phyloP scores from a whole-genome alignment of 192 early-diverging fungal genomes.

The Spizellomyces punctatus region DNA sequence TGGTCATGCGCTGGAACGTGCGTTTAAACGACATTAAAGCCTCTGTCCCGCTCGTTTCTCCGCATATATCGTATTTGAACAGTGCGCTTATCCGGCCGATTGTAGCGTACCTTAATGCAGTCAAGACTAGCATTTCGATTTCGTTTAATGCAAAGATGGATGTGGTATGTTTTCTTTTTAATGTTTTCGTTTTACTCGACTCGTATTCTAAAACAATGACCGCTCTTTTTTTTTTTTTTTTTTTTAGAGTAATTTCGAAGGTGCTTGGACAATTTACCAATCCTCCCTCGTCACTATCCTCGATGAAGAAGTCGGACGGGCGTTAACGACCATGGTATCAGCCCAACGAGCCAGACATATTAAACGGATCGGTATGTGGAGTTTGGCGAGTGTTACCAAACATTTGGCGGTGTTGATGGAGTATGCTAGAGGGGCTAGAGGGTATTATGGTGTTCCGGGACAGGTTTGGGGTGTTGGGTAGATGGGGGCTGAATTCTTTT shows the following conservation, averaged over 20 bases:
- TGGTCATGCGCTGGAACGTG: slow-evolving; percentile 78
- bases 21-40: slow-evolving; percentile 91
- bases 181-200: too few species aligned
- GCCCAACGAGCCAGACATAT: slow-evolving; percentile 84
- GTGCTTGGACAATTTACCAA: slow-evolving; percentile 89
- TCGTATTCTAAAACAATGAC: too few species aligned
- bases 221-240: too few species aligned
- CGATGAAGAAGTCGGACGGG: slow-evolving; percentile 80
- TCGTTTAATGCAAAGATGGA: slow-evolving; percentile 77
- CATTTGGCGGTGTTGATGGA: slow-evolving; percentile 74
- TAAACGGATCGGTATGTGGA: slow-evolving; percentile 89
- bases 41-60: slow-evolving; percentile 73
- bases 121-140: slow-evolving; percentile 84
- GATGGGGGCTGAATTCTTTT: too few species aligned
- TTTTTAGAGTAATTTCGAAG: slow-evolving; percentile 81
- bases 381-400: slow-evolving; percentile 71
- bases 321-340: slow-evolving; percentile 73
- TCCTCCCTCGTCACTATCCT: slow-evolving; percentile 74
- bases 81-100: slow-evolving; percentile 88
- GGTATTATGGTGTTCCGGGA: background rate
- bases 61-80: slow-evolving; percentile 75
- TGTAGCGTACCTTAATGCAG: slow-evolving; percentile 92
- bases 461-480: slow-evolving; percentile 7
- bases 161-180: slow-evolving; percentile 64
- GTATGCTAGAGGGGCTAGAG: slow-evolving; percentile 61